Percentiles rank a stretch among this genome's conserved stretches.
phyloP scores from a whole-genome alignment of 176 grass and related monocot species.

The Ensete ventricosum region DNA sequence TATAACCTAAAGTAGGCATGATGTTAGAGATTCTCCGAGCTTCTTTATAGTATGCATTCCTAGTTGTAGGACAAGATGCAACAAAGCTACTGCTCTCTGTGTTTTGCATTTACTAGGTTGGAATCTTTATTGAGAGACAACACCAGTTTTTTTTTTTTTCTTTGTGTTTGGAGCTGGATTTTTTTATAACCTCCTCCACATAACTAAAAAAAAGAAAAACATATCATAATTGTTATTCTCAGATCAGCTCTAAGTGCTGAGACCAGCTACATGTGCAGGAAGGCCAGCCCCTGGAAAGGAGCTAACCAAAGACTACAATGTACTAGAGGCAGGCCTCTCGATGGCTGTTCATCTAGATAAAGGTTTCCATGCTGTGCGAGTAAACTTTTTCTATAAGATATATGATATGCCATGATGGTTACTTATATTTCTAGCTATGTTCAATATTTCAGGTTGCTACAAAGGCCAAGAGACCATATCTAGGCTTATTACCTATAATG shows the following conservation, averaged over 20 bases:
- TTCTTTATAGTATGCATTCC: background rate
- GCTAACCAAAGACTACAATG: conserved; percentile 15
- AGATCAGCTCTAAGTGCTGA: background rate
- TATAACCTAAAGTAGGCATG: background rate
- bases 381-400: background rate
- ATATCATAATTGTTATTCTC: background rate
- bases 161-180: background rate
- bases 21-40: background rate
- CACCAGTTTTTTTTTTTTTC: background rate
- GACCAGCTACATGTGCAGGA: background rate
- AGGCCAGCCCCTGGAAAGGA: conserved; percentile 11
- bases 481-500: conserved; percentile 10
- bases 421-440: background rate
- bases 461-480: conserved; percentile 21
- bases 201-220: background rate
- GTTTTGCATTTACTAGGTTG: background rate
- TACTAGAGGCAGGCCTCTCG: conserved; percentile 11
- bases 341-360: conserved; percentile 6
- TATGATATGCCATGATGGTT: background rate
- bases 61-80: background rate
- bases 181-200: background rate
- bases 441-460: background rate
- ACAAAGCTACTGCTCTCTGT: background rate
- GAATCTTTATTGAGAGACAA: background rate
- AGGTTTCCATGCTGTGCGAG: background rate